A percentile compares a stretch with the other conserved stretches of the same genome.
phyloP scores from a whole-genome alignment of 129 eudicot genomes.

The Daucus carota region DH1_v3.0 NC_030389.2:13148001-13148500 shows the following conservation, averaged over 20 bases:
- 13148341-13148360: background rate
- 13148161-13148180: constrained; percentile 58
- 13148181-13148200: constrained; percentile 54
- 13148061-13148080: background rate
- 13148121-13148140: background rate
- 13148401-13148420: background rate
- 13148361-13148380: background rate
- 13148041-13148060: background rate
- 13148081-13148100: background rate
- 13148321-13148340: background rate
- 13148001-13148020: background rate
- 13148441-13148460: constrained; percentile 78
- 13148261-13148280: background rate
- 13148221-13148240: background rate
- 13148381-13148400: background rate
- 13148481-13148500: constrained; percentile 86
- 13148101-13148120: background rate
- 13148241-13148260: background rate
- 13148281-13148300: background rate
- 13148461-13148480: constrained; percentile 51
- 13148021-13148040: too few species aligned
- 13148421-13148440: constrained; percentile 57
- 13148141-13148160: constrained; percentile 13
- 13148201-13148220: constrained; percentile 61
- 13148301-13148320: background rate